Percentiles rank a stretch among this genome's conserved stretches.
Conservation (phyloP, 805 yeast species). For the Tetrapisispora phaffii region DNA sequence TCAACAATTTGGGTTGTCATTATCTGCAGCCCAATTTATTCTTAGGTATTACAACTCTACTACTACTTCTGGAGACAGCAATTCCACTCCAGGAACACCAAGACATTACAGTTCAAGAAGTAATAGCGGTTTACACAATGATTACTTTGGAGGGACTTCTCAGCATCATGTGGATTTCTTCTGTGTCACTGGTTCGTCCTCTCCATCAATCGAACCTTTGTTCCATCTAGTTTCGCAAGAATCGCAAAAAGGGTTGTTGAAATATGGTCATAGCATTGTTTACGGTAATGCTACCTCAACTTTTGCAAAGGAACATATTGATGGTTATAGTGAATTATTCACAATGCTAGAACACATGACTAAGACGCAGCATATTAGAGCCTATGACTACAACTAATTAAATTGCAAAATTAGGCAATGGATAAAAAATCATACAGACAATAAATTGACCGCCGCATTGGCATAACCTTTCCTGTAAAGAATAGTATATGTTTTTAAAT, state of each 20-base stretch:
- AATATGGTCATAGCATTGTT: slow-evolving; percentile 49
- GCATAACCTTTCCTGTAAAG: no score
- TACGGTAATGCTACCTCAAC: slow-evolving; percentile 44
- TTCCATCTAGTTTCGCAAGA: slow-evolving; percentile 45
- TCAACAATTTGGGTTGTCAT: slow-evolving; percentile 51
- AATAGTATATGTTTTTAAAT: no score
- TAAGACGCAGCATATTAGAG: not conserved
- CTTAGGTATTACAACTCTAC: slow-evolving; percentile 30
- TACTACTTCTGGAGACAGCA: slow-evolving; percentile 20
- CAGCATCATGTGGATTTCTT: slow-evolving; percentile 33
- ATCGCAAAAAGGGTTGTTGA: slow-evolving; percentile 30
- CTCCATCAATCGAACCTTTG: slow-evolving; percentile 60
- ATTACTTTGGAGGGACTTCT: slow-evolving; percentile 3
- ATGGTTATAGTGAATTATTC: slow-evolving; percentile 63
- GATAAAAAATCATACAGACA: no score
- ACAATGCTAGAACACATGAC: slow-evolving; percentile 33
- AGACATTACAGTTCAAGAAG: slow-evolving; percentile 2
- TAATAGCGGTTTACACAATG: slow-evolving; percentile 1
- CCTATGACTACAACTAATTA: no score
- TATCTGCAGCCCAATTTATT: slow-evolving; percentile 48
- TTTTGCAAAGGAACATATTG: slow-evolving; percentile 52
- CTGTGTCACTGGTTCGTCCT: slow-evolving; percentile 55
- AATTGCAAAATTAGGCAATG: no score
- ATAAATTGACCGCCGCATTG: no score
- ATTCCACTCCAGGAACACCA: slow-evolving; percentile 20